Evolutionary conservation across 768 basidiomycete genomes (phyloP), one percentile per base, ranked within the genome.

Genomic region (Russula brevipes): DNA sequence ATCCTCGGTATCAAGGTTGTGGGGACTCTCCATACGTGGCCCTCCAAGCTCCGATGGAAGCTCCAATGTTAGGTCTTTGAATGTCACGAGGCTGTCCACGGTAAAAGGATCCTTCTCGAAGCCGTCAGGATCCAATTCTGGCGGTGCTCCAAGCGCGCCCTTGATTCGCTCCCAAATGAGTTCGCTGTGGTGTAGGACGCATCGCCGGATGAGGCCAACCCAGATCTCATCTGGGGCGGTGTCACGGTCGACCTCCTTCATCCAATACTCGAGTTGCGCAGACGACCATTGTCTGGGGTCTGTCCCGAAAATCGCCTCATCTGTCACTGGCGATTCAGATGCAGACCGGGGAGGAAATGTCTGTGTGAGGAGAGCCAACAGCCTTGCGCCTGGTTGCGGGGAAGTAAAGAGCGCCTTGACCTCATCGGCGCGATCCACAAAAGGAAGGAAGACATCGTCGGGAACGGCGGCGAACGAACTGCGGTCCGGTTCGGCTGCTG

Each of bases 131-230:
- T 91, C 87, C 24, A 95, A 78, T 69, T 95, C 92, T 0, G 87
- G 87, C 10, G 94, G 93, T 5, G 94, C 87, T 5, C 94, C 94
- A 1, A 97, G 77, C 0, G 90, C 92, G 36, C 85, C 88, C 69
- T 94, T 94, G 70, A 95, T 77, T 60, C 92, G 83, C 73, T 95
- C 92, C 94, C 94, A 97, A 59, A 95, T 86, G 45, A 93, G 83
- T 70, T 95, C 93, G 14, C 86, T 88, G 66, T 86, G 87, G 31
- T 82, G 75, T 24, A 89, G 78, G 68, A 96, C 82, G 69, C 91
- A 93, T 59, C 79, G 81, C n/a, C 91, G 85, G 0, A 85, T 82
- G 10, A 82, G 81, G 69, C 80, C 78, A 51, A 87, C 83, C 91
- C 91, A 97, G 36, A 84, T 70, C 19, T 80, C 78, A 69, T 97